Conservation (phyloP, 192 early-diverging fungal genomes). For the Funneliformis geosporum region DNA sequence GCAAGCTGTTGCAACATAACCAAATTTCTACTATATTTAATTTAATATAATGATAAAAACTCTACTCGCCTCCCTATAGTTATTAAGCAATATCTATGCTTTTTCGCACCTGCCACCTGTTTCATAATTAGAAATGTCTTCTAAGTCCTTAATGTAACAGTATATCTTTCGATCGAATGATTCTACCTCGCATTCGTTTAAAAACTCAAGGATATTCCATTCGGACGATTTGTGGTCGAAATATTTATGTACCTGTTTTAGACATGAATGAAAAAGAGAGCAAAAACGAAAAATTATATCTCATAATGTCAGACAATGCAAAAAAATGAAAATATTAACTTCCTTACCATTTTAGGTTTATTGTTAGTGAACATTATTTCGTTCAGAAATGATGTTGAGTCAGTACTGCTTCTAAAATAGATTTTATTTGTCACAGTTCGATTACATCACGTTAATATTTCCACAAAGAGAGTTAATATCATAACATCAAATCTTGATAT, state of each 20-base stretch:
- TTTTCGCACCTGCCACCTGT: neutral
- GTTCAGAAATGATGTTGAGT: no score
- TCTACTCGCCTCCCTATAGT: constrained; percentile 16
- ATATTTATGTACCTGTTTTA: constrained; percentile 2
- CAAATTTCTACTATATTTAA: no score
- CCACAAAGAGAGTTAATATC: no score
- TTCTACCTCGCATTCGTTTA: constrained; percentile 23
- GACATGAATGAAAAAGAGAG: constrained; percentile 34
- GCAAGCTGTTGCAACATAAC: neutral
- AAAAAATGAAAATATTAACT: no score
- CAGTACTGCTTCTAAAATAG: no score
- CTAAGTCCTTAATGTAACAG: neutral
- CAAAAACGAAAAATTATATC: constrained; percentile 34
- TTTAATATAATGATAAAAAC: neutral
- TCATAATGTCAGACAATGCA: no score
- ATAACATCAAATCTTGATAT: no score
- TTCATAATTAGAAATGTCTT: constrained; percentile 4
- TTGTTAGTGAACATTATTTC: no score
- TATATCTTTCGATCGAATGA: constrained; percentile 1
- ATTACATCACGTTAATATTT: no score
- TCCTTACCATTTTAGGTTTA: no score
- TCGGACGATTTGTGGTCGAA: constrained; percentile 12
- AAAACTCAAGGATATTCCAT: constrained; percentile 22
- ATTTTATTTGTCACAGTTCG: no score
- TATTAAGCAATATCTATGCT: constrained; percentile 6